These are phyloP conservation scores for Ophiocordyceps camponoti-rufipedis DNA, from an alignment of 2,329 filamentous ascomycete genomes.

Conservation along the genomic window DNA sequence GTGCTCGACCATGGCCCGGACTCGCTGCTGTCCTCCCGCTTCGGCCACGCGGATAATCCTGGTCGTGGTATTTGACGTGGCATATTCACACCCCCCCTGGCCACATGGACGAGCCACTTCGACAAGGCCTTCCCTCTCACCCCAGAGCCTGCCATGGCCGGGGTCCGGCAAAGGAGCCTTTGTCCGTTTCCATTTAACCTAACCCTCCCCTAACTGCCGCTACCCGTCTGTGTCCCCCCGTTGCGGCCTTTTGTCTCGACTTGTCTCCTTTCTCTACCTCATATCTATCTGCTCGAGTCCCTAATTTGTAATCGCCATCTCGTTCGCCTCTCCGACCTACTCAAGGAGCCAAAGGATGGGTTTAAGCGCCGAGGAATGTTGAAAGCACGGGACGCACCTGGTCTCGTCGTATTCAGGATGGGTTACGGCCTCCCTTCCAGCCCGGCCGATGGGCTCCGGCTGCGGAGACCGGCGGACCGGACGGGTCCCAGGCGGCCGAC, in stretches of 20 bases:
- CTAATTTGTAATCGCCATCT: neutral
- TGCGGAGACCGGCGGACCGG: constrained; percentile 10
- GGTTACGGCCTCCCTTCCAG: constrained; percentile 21
- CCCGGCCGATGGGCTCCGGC: constrained; percentile 17
- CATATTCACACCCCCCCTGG: neutral
- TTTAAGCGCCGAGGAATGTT: constrained; percentile 1
- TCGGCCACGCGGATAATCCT: constrained; percentile 1
- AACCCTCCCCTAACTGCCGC: neutral
- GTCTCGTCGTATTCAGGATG: constrained; percentile 14
- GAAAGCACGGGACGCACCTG: neutral
- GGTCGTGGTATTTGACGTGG: constrained; percentile 4
- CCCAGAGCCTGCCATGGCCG: neutral
- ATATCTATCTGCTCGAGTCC: neutral
- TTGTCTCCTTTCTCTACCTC: neutral
- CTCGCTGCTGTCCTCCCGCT: neutral
- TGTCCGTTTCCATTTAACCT: neutral
- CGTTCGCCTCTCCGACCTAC: neutral
- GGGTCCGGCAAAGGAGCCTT: neutral
- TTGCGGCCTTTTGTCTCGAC: neutral
- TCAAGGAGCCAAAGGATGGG: neutral
- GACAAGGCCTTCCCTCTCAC: neutral
- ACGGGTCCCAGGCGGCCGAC: constrained; percentile 4
- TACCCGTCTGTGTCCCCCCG: neutral
- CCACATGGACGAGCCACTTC: neutral
- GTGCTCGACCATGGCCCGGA: neutral